Evolutionary conservation across 2,329 filamentous ascomycete species (phyloP), one percentile per base, ranked within the genome.

Genomic region (Mycosphaerella sp.): DNA sequence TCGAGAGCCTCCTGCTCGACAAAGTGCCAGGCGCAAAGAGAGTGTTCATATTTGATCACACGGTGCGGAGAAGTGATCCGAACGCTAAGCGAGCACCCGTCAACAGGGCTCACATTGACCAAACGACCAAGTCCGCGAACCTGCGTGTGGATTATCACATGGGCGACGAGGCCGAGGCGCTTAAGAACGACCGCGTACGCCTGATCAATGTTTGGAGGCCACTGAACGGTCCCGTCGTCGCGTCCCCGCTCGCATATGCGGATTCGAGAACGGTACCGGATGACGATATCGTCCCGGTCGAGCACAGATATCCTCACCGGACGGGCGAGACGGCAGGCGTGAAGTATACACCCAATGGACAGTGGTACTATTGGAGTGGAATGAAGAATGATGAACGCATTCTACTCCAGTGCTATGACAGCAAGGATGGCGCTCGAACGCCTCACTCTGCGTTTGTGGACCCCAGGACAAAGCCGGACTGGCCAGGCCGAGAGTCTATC

Each of bases 151-250:
- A 74, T 11, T 74, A 79, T 1, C 88, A 91, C 69, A 75, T 89
- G 51, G 72, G 80, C 0, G 78, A 79, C 8, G 86, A 90, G 57
- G 86, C 87, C 0, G 83, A 85, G 3, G 66, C 71, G 52, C 74
- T 92, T 0, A 78, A 92, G 1, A 68, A 77, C 55, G 81, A 79
- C 2, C 82, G 89, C 2, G 90, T 89, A 70, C 81, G 89, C 56
- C 88, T 95, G 65, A 81, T 95, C 69, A 95, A 95, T 62, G 85
- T 95, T 45, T 95, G 90, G 90, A 79, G 87, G 0, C 83, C 69
- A 0, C 69, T 85, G 14, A 83, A 81, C 45, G 80, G 77, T 0
- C 76, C 78, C 1, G 78, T 84, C 0, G 77, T 81, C 52, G 73
- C 75, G 0, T 76, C 73, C 23, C 82, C 83, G 1, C 72, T 85